A percentile compares a stretch with the other conserved stretches of the same genome.
Evolutionary conservation across 495 filamentous ascomycete species (phyloP).

Genomic region (Sphaerosporella brunnea): DNA sequence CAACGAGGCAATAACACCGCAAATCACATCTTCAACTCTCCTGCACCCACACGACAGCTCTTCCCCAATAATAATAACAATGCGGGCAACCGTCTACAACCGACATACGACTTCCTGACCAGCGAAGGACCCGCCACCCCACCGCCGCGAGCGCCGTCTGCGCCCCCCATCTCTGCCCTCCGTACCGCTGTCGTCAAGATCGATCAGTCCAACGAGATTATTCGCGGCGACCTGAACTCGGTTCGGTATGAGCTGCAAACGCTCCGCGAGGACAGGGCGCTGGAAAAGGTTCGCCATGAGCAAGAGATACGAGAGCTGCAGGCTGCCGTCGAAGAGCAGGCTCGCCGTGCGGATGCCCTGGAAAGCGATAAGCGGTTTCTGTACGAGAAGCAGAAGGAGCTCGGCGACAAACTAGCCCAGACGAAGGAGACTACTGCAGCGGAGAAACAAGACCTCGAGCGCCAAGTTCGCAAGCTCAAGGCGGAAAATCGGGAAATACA

Average conservation of each 20-base stretch:
- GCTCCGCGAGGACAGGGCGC: slow-evolving; percentile 72
- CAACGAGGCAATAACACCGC: neutral
- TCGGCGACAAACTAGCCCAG: slow-evolving; percentile 55
- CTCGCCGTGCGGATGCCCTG: slow-evolving; percentile 51
- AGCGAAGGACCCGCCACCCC: neutral
- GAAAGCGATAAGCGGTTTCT: slow-evolving; percentile 53
- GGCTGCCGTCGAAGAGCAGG: slow-evolving; percentile 60
- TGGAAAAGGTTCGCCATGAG: slow-evolving; percentile 55
- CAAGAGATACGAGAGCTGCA: slow-evolving; percentile 64
- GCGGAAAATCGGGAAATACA: slow-evolving; percentile 53
- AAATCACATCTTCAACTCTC: neutral
- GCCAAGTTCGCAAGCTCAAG: slow-evolving; percentile 47
- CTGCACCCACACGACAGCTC: neutral
- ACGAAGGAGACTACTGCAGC: slow-evolving; percentile 34
- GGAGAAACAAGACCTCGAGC: slow-evolving; percentile 39
- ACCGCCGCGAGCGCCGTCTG: neutral
- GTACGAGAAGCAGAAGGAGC: slow-evolving; percentile 48
- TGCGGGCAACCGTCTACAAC: neutral
- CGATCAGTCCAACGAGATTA: slow-evolving; percentile 38
- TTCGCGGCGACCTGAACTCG: slow-evolving; percentile 50
- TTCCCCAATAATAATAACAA: neutral
- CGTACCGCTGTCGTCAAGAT: neutral
- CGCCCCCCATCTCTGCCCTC: neutral
- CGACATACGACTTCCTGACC: neutral
- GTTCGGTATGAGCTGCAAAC: slow-evolving; percentile 45